Conservation (phyloP, 140 eudicot genomes). For the Artemisia princeps region DNA sequence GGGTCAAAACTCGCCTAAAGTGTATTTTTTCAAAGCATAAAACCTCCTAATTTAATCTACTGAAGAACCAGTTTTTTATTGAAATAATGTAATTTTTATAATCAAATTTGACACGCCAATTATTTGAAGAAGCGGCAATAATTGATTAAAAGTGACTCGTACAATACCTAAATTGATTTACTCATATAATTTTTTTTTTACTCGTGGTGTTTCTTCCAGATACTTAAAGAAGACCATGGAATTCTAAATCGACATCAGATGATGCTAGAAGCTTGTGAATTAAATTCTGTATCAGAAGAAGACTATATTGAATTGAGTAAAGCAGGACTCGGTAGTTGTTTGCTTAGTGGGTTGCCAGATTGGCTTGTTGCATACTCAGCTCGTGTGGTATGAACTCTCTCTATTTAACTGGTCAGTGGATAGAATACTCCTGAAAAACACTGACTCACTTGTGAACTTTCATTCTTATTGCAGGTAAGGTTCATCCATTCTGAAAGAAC, state of each 20-base stretch:
- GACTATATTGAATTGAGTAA: conserved; percentile 81
- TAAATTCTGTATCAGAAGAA: conserved; percentile 80
- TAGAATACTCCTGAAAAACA: neutral
- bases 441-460: conserved; percentile 8
- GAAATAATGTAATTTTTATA: no score
- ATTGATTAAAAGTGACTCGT: no score
- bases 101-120: no score
- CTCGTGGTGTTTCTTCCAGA: conserved; percentile 33
- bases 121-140: no score
- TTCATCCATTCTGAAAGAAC: conserved; percentile 83
- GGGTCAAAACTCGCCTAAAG: neutral
- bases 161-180: neutral
- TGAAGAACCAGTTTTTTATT: no score
- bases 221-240: conserved; percentile 81
- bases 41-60: neutral
- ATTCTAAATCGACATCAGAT: conserved; percentile 66
- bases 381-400: conserved; percentile 48
- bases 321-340: conserved; percentile 96
- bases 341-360: conserved; percentile 91
- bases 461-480: conserved; percentile 51
- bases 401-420: neutral
- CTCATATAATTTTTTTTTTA: neutral
- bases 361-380: conserved; percentile 95
- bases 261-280: conserved; percentile 87
- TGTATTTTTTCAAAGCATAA: neutral